phyloP scores from a whole-genome alignment of 495 filamentous ascomycete genomes.

The Podospora sp. region DNA sequence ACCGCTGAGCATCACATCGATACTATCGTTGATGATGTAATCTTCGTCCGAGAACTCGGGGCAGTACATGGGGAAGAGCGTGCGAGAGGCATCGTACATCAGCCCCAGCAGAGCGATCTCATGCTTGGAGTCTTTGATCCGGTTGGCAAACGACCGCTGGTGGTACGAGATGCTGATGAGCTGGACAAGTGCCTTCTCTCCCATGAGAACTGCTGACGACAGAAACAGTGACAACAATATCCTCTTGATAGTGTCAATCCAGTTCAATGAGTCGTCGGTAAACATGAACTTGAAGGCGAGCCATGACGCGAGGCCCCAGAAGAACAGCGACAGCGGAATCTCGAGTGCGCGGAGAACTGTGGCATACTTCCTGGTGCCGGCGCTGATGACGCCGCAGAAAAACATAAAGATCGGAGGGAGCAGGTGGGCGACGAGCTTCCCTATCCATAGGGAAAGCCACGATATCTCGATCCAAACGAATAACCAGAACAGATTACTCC shows the following conservation, averaged over 20 bases:
- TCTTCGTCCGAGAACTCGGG: conserved; percentile 90
- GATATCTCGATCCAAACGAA: conserved; percentile 92
- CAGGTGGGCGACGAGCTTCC: conserved; percentile 77
- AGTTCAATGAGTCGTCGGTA: conserved; percentile 34
- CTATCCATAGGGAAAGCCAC: conserved; percentile 86
- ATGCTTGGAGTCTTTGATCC: conserved; percentile 87
- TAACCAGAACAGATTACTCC: conserved; percentile 71
- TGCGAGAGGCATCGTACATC: conserved; percentile 85
- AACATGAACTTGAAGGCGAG: conserved; percentile 77
- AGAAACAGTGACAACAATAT: conserved; percentile 78
- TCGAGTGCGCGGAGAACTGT: conserved; percentile 77
- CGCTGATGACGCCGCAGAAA: conserved; percentile 83
- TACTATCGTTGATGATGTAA: conserved; percentile 80
- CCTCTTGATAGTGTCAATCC: conserved; percentile 60
- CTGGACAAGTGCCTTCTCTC: conserved; percentile 83
- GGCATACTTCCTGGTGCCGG: conserved; percentile 91
- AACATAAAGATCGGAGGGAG: conserved; percentile 85
- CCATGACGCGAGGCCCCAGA: conserved; percentile 79
- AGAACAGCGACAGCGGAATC: conserved; percentile 82
- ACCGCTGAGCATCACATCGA: conserved; percentile 54
- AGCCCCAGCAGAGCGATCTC: conserved; percentile 76
- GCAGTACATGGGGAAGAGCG: conserved; percentile 89
- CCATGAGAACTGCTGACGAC: conserved; percentile 74
- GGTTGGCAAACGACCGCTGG: conserved; percentile 83
- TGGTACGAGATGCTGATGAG: conserved; percentile 95